These are phyloP conservation scores for Bipolaris zeicola DNA, from an alignment of 2,329 filamentous ascomycete genomes.

Conservation along the genomic window DNA sequence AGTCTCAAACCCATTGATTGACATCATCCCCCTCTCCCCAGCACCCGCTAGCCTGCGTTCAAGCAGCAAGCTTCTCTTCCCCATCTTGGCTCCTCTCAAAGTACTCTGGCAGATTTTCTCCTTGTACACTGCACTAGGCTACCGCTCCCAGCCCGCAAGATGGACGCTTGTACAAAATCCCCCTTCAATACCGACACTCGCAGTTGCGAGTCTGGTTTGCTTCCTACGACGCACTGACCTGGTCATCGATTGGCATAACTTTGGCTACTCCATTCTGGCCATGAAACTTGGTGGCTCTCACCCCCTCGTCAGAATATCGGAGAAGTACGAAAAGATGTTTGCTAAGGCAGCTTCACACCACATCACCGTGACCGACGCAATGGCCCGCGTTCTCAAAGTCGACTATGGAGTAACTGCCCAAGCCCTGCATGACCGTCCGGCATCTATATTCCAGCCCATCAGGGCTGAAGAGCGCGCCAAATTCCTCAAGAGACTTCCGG, in stretches of 20 bases:
- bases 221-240: constrained; percentile 79
- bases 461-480: constrained; percentile 47
- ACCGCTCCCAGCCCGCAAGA: constrained; percentile 72
- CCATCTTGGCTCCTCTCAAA: constrained; percentile 80
- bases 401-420: constrained; percentile 70
- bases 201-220: constrained; percentile 73
- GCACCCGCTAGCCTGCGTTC: constrained; percentile 71
- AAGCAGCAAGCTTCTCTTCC: constrained; percentile 74
- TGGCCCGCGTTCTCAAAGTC: constrained; percentile 73
- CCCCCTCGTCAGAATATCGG: constrained; percentile 77
- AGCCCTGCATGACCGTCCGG: constrained; percentile 74
- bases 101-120: constrained; percentile 80
- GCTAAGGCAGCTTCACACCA: constrained; percentile 73
- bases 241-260: constrained; percentile 98
- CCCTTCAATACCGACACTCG: constrained; percentile 89
- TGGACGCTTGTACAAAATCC: constrained; percentile 95
- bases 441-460: constrained; percentile 78
- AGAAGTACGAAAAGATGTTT: constrained; percentile 76
- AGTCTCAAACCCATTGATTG: constrained; percentile 68
- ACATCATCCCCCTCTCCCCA: constrained; percentile 70
- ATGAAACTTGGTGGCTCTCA: constrained; percentile 67
- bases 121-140: constrained; percentile 74
- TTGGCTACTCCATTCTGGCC: constrained; percentile 90
- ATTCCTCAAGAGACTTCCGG: constrained; percentile 69
- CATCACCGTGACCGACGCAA: constrained; percentile 87